phyloP scores from a whole-genome alignment of 1,284 basidiomycete genomes.

The Coriolopsis trogii region DNA sequence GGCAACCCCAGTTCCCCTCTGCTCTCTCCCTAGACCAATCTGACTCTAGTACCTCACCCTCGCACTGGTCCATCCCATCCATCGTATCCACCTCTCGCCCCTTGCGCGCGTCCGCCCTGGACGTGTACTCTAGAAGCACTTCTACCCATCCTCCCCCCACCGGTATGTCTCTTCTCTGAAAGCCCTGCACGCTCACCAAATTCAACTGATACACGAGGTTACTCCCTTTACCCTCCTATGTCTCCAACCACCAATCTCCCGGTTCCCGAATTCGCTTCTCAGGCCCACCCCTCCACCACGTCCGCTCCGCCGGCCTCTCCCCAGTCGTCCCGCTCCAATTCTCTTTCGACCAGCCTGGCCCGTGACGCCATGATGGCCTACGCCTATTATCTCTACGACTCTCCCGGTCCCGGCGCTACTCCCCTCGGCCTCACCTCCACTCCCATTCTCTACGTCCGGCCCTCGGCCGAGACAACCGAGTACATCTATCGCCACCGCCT shows the following conservation, averaged over 20 bases:
- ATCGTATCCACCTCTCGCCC: conserved; percentile 2
- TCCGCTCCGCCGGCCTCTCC: background rate
- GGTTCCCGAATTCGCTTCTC: background rate
- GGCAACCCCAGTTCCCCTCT: background rate
- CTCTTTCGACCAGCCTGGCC: conserved; percentile 22
- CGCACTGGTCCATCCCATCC: background rate
- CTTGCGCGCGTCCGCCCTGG: conserved; percentile 1
- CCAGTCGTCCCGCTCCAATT: conserved; percentile 1
- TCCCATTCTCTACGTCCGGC: conserved; percentile 16
- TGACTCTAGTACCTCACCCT: conserved; percentile 1
- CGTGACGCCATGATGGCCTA: conserved; percentile 32
- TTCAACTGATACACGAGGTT: no score
- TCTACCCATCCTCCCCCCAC: background rate
- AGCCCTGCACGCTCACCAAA: no score
- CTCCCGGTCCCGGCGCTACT: conserved; percentile 7
- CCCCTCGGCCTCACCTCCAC: conserved; percentile 26
- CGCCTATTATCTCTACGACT: conserved; percentile 31
- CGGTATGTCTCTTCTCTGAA: background rate
- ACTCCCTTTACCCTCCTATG: background rate
- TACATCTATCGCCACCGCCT: conserved; percentile 27
- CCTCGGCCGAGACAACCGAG: conserved; percentile 9
- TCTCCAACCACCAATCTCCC: conserved; percentile 1
- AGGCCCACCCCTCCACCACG: background rate
- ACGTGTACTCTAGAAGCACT: background rate
- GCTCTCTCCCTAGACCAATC: conserved; percentile 14